These are phyloP conservation scores for Magnolia changhungtana DNA, from an alignment of 164 flowering plant species.

Conservation along the genomic window DNA sequence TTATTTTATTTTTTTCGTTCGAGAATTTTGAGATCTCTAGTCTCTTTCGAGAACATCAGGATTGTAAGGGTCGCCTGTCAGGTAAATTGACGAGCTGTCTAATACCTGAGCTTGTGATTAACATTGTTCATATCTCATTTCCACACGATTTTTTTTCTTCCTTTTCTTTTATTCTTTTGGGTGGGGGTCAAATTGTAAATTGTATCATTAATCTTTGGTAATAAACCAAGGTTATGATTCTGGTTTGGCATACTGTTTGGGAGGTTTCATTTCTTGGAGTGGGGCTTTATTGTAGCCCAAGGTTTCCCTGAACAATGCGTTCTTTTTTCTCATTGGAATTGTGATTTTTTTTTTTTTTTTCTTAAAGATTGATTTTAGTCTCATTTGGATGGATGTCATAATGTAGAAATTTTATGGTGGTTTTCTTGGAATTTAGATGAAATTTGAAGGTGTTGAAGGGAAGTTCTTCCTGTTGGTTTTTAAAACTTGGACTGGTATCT, in stretches of 20 bases:
- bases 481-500: no score
- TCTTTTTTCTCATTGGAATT: no score
- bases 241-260: background rate
- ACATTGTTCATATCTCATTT: background rate
- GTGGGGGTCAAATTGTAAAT: slow-evolving; percentile 5
- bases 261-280: background rate
- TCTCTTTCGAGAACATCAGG: background rate
- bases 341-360: no score
- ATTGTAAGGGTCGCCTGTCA: no score
- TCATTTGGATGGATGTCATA: no score
- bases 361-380: no score
- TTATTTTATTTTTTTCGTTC: background rate
- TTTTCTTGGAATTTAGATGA: no score
- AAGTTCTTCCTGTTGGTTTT: no score
- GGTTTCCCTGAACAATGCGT: no score
- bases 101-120: background rate
- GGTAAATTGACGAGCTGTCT: background rate
- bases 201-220: background rate
- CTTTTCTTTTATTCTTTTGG: background rate
- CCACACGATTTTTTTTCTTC: background rate
- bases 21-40: background rate
- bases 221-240: background rate
- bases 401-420: no score
- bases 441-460: no score
- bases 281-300: no score